These are phyloP conservation scores for Medicago arabica DNA, from an alignment of 306 rosid genomes.

Conservation along the genomic window DNA sequence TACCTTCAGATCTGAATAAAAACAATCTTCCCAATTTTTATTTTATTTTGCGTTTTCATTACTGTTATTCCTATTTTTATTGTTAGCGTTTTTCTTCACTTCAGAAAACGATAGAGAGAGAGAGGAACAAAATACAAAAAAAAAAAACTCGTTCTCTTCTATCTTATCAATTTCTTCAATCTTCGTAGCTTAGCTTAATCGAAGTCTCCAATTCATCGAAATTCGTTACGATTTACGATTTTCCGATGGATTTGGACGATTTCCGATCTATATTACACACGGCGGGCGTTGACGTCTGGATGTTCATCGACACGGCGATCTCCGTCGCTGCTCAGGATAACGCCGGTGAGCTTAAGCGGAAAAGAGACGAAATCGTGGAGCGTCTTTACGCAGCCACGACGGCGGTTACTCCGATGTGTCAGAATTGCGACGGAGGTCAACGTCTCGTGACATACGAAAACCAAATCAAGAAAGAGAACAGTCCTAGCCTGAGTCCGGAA, in stretches of 20 bases:
- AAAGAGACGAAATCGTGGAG: slow-evolving; percentile 83
- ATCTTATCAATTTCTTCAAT: neutral
- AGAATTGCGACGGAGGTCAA: slow-evolving; percentile 50
- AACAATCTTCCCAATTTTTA: slow-evolving; percentile 21
- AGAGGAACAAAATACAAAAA: no score
- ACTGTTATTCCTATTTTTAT: neutral
- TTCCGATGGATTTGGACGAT: slow-evolving; percentile 81
- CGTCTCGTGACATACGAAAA: slow-evolving; percentile 31
- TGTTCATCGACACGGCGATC: slow-evolving; percentile 86
- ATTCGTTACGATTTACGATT: neutral
- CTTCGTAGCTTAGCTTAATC: no score
- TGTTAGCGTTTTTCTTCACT: slow-evolving; percentile 28
- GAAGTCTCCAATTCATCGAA: slow-evolving; percentile 11
- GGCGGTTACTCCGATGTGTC: slow-evolving; percentile 44
- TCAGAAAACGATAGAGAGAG: neutral
- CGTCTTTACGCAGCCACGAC: slow-evolving; percentile 63
- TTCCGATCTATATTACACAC: slow-evolving; percentile 74
- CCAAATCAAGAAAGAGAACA: slow-evolving; percentile 37
- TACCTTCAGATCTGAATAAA: slow-evolving; percentile 34
- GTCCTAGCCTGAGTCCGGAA: slow-evolving; percentile 46
- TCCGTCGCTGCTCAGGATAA: slow-evolving; percentile 73
- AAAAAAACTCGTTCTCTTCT: no score
- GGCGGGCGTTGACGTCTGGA: slow-evolving; percentile 86
- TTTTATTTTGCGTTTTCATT: neutral
- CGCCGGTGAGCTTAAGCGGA: slow-evolving; percentile 65